Conservation (phyloP, 75 land plant species). For the Cryptomeria japonica region DNA sequence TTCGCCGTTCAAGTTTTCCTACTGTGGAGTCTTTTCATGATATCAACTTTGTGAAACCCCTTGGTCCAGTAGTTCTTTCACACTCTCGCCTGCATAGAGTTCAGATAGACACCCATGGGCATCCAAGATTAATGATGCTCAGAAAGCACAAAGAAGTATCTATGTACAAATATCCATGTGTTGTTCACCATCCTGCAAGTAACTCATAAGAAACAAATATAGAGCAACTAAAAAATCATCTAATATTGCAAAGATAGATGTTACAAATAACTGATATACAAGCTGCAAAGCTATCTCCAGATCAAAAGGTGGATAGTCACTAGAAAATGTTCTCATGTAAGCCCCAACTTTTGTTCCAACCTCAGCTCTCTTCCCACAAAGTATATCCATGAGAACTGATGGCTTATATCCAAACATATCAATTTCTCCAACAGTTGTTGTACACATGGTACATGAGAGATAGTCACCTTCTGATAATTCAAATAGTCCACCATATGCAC, state of each 20-base stretch:
- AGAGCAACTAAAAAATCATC: slow-evolving; percentile 77
- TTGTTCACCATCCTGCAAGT: slow-evolving; percentile 75
- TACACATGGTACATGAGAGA: slow-evolving; percentile 93
- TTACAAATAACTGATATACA: no score
- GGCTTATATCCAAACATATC: slow-evolving; percentile 96
- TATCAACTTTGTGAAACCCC: slow-evolving; percentile 78
- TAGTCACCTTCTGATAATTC: slow-evolving; percentile 88
- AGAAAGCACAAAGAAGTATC: slow-evolving; percentile 81
- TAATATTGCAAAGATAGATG: slow-evolving; percentile 83
- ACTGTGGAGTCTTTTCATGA: slow-evolving; percentile 92
- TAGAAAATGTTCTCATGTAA: slow-evolving; percentile 92
- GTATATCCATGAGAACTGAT: slow-evolving; percentile 85
- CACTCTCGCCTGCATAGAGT: slow-evolving; percentile 76
- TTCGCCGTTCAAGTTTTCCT: no score
- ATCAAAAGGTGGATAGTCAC: slow-evolving; percentile 97
- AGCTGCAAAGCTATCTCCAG: slow-evolving; percentile 94
- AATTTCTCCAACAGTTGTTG: slow-evolving; percentile 95
- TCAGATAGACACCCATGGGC: slow-evolving; percentile 72
- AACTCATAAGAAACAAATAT: slow-evolving; percentile 88
- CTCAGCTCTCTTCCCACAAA: slow-evolving; percentile 97
- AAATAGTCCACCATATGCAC: slow-evolving; percentile 94
- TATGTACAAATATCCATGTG: slow-evolving; percentile 83
- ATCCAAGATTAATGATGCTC: slow-evolving; percentile 63
- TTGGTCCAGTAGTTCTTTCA: slow-evolving; percentile 87
- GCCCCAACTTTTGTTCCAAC: slow-evolving; percentile 92